Evolutionary conservation across 176 grass and related monocot species (phyloP), one percentile per base, ranked within the genome.

Genomic region (Aegilops sharonensis): DNA sequence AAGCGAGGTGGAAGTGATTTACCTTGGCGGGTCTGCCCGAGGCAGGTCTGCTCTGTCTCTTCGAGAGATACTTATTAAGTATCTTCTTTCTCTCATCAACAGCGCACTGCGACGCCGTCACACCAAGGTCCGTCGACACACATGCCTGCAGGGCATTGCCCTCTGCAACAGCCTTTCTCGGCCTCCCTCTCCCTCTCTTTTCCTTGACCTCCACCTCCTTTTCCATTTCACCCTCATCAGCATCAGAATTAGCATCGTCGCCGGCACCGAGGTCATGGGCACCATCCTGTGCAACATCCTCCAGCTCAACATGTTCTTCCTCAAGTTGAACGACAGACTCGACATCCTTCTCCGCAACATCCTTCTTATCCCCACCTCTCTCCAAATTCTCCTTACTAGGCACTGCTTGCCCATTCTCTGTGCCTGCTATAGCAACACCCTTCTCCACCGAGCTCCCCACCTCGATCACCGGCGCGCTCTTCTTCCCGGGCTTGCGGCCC

Each of bases 31-130:
- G 91, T 60, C 85, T 93, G 52, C 81, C 87, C 5, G 81, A 67
- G 54, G 62, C 65, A 30, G 84, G 82, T 63, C 92, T 94, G 83
- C 88, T 93, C 69, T 87, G 89, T 40, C 91, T 67, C 75, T 97
- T 95, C 1, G 84, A 90, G 79, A 93, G 81, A 82, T 95, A 95
- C 66, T 91, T 97, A 62, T 72, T 24, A 65, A 97, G 86, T 81
- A 93, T 91, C 61, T 91, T 94, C 86, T 94, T 91, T 83, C 92
- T 93, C 56, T 97, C 95, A 59, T 90, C 92, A 27, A 88, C 86
- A 64, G 29, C 90, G 40, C 92, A 84, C 60, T 87, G 91, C 1
- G 87, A 94, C 0, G 76, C 87, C 59, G 76, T 89, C 48, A 91
- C 78, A 47, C 89, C 81, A 0, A 91, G 84, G 12, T 91, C 89